A percentile compares a stretch with the other conserved stretches of the same genome.
phyloP scores from a whole-genome alignment of 495 filamentous ascomycete species.

The Symbiotaphrina buchneri region DNA sequence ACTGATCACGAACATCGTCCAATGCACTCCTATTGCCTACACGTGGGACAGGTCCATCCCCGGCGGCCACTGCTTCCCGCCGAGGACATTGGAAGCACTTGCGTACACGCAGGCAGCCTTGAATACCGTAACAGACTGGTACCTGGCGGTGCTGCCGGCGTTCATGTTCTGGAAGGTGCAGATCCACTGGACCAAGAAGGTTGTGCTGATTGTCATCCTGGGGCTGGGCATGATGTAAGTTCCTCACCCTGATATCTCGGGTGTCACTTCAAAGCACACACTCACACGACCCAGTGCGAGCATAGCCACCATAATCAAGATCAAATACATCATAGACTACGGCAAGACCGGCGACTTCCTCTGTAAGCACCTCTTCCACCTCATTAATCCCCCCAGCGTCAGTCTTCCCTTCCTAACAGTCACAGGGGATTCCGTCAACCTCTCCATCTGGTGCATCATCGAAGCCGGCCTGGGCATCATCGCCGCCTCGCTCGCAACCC shows the following conservation, averaged over 20 bases:
- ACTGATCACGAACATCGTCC: constrained; percentile 8
- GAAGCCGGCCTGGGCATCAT: constrained; percentile 14
- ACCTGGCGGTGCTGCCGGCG: constrained; percentile 19
- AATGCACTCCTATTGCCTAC: constrained; percentile 6
- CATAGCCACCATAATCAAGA: constrained; percentile 22
- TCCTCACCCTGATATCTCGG: neutral
- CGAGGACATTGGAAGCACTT: constrained; percentile 11
- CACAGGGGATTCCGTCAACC: too few species aligned
- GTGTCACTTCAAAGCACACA: neutral
- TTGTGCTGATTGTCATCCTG: constrained; percentile 18
- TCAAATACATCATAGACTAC: constrained; percentile 15
- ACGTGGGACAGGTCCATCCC: constrained; percentile 3
- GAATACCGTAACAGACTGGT: constrained; percentile 20
- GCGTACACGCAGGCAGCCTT: constrained; percentile 12
- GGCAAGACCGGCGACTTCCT: constrained; percentile 20
- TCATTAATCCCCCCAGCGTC: too few species aligned
- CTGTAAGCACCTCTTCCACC: too few species aligned
- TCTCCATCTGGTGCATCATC: constrained; percentile 13
- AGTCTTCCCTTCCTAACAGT: too few species aligned
- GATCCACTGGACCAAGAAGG: constrained; percentile 18
- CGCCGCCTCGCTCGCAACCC: constrained; percentile 11
- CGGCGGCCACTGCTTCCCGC: constrained; percentile 10
- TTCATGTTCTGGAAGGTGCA: constrained; percentile 22
- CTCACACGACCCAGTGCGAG: constrained; percentile 13
- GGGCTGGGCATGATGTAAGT: constrained; percentile 21